Conservation (phyloP, 2,329 filamentous ascomycete species). For the Metarhizium guizhouense region DNA sequence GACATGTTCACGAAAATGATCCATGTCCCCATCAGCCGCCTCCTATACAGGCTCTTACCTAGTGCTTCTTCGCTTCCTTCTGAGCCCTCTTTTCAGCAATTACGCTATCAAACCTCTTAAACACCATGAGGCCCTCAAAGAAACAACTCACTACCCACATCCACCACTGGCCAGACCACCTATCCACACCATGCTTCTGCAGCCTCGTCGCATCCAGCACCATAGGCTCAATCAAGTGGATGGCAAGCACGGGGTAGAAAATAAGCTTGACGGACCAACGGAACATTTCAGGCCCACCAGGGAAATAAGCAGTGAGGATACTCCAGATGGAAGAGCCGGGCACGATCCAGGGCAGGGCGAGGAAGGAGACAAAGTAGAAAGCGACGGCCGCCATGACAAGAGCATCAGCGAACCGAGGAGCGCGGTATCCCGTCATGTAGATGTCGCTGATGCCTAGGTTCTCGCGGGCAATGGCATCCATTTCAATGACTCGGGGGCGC, state of each 20-base stretch:
- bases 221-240: conserved; percentile 58
- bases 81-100: conserved; percentile 33
- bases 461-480: conserved; percentile 49
- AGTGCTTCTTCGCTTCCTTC: conserved; percentile 33
- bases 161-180: conserved; percentile 40
- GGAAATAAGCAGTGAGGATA: conserved; percentile 40
- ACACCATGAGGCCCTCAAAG: conserved; percentile 43
- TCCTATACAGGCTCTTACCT: background rate
- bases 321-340: conserved; percentile 42
- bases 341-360: conserved; percentile 38
- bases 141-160: conserved; percentile 44
- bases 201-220: conserved; percentile 39
- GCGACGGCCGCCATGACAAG: conserved; percentile 45
- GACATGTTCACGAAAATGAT: background rate
- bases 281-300: conserved; percentile 49
- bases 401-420: conserved; percentile 35
- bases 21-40: background rate
- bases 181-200: conserved; percentile 36
- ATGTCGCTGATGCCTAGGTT: conserved; percentile 50
- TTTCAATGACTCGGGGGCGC: conserved; percentile 61
- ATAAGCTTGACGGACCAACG: conserved; percentile 50
- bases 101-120: conserved; percentile 40
- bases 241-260: conserved; percentile 46
- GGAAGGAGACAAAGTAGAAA: conserved; percentile 44
- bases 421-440: conserved; percentile 29